Evolutionary conservation across 108 stramenopile genomes (phyloP).

Genomic region (Conticribra guillardii): DNA sequence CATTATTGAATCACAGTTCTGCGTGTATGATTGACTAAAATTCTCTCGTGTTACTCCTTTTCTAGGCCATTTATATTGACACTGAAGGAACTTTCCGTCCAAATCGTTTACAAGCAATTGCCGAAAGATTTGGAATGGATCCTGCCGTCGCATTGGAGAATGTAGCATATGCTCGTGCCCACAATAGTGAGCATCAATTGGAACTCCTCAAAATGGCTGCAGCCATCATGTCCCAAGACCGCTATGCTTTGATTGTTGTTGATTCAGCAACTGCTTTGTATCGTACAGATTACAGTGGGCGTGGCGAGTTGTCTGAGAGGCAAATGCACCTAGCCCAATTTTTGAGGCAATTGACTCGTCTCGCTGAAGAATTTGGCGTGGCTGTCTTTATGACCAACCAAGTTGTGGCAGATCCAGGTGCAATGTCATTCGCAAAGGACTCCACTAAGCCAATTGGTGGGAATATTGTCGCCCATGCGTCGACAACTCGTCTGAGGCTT

Average conservation of each 20-base stretch:
- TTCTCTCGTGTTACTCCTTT: background rate
- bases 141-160: conserved; percentile 96
- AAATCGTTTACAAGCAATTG: conserved; percentile 93
- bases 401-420: conserved; percentile 98
- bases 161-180: conserved; percentile 98
- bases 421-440: conserved; percentile 98
- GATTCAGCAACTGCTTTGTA: conserved; percentile 99
- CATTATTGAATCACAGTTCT: too few relatives aligned
- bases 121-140: conserved; percentile 97
- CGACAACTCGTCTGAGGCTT: conserved; percentile 96
- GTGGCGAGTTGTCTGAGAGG: conserved; percentile 96
- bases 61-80: conserved; percentile 98
- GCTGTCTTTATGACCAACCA: conserved; percentile 99
- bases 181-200: conserved; percentile 99
- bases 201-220: conserved; percentile 96
- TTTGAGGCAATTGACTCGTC: conserved; percentile 94
- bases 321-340: conserved; percentile 99
- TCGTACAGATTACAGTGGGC: conserved; percentile 99
- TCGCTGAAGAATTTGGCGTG: conserved; percentile 98
- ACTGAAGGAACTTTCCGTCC: conserved; percentile 99
- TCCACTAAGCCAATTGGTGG: conserved; percentile 99
- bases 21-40: too few relatives aligned
- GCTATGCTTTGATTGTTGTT: conserved; percentile 97
- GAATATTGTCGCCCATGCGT: conserved; percentile 99
- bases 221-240: conserved; percentile 97